Percentiles rank a stretch among this genome's conserved stretches.
Conservation (phyloP, 495 filamentous ascomycete genomes). For the Terfezia boudieri region DNA sequence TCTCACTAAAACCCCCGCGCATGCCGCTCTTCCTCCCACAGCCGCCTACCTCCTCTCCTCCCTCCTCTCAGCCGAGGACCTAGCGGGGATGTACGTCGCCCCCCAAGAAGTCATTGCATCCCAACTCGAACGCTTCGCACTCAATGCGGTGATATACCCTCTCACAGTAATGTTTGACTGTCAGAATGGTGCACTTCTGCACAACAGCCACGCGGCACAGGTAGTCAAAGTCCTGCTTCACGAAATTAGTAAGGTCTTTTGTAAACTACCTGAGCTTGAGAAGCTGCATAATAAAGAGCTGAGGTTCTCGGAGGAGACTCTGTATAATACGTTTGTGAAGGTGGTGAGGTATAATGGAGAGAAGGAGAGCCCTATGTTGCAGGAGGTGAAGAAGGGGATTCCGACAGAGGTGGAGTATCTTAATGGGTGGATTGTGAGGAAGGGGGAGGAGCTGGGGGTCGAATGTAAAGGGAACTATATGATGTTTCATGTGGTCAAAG, state of each 20-base stretch:
- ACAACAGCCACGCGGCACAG: constrained; percentile 32
- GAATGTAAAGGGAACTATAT: constrained; percentile 44
- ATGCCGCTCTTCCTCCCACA: constrained; percentile 20
- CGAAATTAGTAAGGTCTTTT: constrained; percentile 42
- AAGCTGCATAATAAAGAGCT: constrained; percentile 33
- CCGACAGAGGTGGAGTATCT: constrained; percentile 61
- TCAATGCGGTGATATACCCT: constrained; percentile 64
- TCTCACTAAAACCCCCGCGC: constrained; percentile 9
- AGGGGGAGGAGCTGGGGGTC: constrained; percentile 43
- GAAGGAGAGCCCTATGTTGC: constrained; percentile 62
- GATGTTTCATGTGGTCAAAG: constrained; percentile 38
- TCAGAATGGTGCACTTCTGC: constrained; percentile 50
- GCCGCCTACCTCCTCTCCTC: constrained; percentile 13
- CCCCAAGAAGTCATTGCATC: constrained; percentile 31
- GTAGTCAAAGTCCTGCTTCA: constrained; percentile 39
- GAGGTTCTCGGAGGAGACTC: constrained; percentile 33
- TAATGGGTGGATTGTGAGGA: constrained; percentile 59
- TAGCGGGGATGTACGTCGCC: constrained; percentile 25
- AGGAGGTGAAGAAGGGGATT: constrained; percentile 41
- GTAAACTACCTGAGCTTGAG: constrained; percentile 42
- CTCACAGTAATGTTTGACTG: constrained; percentile 51
- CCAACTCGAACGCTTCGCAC: constrained; percentile 59
- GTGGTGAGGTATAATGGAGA: constrained; percentile 37
- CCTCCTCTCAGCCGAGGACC: constrained; percentile 16
- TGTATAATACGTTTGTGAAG: constrained; percentile 32